These are phyloP conservation scores for Pichia sp. DNA, from an alignment of 1,139 yeast species.

Conservation along the genomic window DNA sequence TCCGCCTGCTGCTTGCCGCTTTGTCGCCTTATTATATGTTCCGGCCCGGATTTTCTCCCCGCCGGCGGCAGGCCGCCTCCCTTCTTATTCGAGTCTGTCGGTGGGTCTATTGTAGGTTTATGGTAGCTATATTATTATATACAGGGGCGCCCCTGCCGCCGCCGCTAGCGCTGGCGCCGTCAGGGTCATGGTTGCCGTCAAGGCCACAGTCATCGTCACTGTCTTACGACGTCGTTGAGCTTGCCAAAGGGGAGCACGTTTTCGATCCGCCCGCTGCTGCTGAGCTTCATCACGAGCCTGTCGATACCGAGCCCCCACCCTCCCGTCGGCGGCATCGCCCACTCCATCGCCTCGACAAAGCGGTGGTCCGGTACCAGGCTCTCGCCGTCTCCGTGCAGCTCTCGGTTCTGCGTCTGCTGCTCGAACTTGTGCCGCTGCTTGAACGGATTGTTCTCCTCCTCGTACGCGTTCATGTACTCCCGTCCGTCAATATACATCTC, in stretches of 20 bases:
- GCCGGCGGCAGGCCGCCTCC: no score
- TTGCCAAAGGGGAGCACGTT: conserved; percentile 81
- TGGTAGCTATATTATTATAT: not conserved
- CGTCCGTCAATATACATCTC: conserved; percentile 77
- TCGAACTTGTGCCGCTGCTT: conserved; percentile 59
- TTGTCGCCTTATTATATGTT: not conserved
- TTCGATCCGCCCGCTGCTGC: conserved; percentile 64
- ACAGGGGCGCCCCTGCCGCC: no score
- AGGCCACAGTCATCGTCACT: conserved; percentile 31
- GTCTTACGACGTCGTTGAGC: conserved; percentile 62
- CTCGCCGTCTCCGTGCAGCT: conserved; percentile 54
- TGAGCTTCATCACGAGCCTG: conserved; percentile 74
- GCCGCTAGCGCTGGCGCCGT: not conserved
- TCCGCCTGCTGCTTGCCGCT: no score
- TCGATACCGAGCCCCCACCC: conserved; percentile 98
- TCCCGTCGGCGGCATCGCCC: conserved; percentile 96
- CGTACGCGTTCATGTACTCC: conserved; percentile 91
- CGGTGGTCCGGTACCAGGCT: conserved; percentile 66
- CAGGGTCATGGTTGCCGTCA: not conserved
- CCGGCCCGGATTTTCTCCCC: no score
- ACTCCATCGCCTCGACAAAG: conserved; percentile 73
- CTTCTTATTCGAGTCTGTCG: no score
- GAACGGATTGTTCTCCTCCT: conserved; percentile 88
- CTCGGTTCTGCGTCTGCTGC: conserved; percentile 48
- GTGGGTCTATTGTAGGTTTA: not conserved